Conservation (phyloP, 805 yeast genomes). For the Cyberlindnera maritima region DNA sequence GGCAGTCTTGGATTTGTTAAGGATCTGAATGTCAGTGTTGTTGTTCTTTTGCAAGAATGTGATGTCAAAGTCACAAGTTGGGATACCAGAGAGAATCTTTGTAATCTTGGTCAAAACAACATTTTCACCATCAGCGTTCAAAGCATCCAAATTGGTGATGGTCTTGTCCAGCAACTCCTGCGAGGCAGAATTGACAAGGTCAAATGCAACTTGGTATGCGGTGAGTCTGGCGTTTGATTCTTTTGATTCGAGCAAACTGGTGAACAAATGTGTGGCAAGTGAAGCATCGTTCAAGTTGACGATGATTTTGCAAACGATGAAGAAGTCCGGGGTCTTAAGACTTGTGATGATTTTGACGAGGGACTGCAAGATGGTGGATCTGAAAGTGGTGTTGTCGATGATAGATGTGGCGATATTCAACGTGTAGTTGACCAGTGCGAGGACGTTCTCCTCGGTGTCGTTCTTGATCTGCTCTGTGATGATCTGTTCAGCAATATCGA, state of each 20-base stretch:
- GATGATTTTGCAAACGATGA: slow-evolving; percentile 78
- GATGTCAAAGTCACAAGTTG: slow-evolving; percentile 88
- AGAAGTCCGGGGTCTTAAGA: slow-evolving; percentile 71
- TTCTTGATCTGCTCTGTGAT: slow-evolving; percentile 38
- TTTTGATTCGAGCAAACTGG: slow-evolving; percentile 45
- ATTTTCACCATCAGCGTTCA: slow-evolving; percentile 28
- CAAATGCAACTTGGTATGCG: slow-evolving; percentile 94
- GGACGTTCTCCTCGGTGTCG: slow-evolving; percentile 50
- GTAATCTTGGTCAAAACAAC: slow-evolving; percentile 43
- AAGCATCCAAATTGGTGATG: slow-evolving; percentile 37
- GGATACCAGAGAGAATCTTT: slow-evolving; percentile 82
- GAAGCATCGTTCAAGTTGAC: slow-evolving; percentile 80
- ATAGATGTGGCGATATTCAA: slow-evolving; percentile 70
- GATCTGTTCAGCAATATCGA: slow-evolving; percentile 71
- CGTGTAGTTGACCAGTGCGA: slow-evolving; percentile 66
- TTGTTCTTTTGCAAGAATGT: slow-evolving; percentile 85
- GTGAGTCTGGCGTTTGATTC: slow-evolving; percentile 48
- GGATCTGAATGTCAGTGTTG: slow-evolving; percentile 78
- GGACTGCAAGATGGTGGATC: slow-evolving; percentile 58
- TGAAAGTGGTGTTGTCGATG: slow-evolving; percentile 62
- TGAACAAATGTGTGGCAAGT: slow-evolving; percentile 68
- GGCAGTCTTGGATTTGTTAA: slow-evolving; percentile 75
- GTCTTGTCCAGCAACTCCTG: slow-evolving; percentile 77
- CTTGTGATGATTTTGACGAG: slow-evolving; percentile 59
- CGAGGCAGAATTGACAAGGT: slow-evolving; percentile 85